Evolutionary conservation across 257 asterid species (phyloP), one percentile per base, ranked within the genome.

Genomic region (Leptodermis oblonga): DNA sequence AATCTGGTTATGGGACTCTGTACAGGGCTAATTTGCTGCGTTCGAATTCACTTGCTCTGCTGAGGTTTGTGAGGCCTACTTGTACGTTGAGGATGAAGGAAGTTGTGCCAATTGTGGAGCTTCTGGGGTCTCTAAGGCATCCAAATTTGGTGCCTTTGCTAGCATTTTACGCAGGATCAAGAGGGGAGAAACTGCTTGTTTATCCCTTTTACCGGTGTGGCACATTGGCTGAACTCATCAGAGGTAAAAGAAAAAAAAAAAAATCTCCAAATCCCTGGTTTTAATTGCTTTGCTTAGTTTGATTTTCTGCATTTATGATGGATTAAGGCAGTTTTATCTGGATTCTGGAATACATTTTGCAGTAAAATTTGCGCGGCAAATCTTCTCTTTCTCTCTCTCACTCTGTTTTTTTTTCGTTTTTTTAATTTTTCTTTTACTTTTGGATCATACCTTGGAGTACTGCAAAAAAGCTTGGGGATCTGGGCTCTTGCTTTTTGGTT

Each of bases 51-150:
- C 69, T 86, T 34, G 76, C 89, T 22, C 76, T 90, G 88, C 83
- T 90, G 60, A 77, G 98, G 51, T 92, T 92, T 83, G 81, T 90
- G 77, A 88, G 96, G 82, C 98, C 98, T 69, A 83, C 97, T 77
- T 92, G 94, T 58, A 87, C 98, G 15, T 74, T 83, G 81, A 82
- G 89, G 82, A 55, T 82, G 5, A 82, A 87, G 37, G 97, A 92
- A 80, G 83, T 88, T 37, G 53, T 88, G 69, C 85, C 90, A 3
- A 53, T 87, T 51, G 78, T 92, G 22, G 88, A 88, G 82, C 18
- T 87, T 73, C 69, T 92, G 81, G 98, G 98, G 68, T 79, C 87
- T 23, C 28, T 87, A 6, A 86, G 90, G 84, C 97, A 92, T 67
- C 87, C 83, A 0, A 87, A 88, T 83, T 84, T 92, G 89, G 97